Conservation (phyloP, 192 early-diverging fungal species). For the Spinellus fusiger region DNA sequence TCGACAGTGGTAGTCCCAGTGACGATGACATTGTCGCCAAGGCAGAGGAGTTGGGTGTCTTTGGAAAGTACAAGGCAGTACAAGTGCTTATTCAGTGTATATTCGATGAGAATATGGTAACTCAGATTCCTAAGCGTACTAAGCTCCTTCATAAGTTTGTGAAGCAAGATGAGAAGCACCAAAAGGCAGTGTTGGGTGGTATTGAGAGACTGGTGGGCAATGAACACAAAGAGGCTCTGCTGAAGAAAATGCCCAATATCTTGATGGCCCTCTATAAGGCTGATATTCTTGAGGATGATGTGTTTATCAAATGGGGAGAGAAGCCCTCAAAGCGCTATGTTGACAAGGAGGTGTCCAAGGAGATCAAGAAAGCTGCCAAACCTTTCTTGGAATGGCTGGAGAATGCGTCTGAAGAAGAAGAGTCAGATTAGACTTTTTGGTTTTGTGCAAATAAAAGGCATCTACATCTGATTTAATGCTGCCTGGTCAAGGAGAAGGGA, state of each 20-base stretch:
- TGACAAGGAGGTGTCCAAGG: conserved; percentile 70
- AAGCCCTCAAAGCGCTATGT: conserved; percentile 74
- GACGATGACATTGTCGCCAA: conserved; percentile 72
- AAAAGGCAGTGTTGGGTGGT: conserved; percentile 85
- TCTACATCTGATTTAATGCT: too few species aligned
- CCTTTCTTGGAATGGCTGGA: conserved; percentile 90
- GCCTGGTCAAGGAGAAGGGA: too few species aligned
- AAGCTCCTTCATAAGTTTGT: conserved; percentile 71
- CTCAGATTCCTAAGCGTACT: conserved; percentile 68
- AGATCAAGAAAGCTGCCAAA: conserved; percentile 76
- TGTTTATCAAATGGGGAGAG: conserved; percentile 84
- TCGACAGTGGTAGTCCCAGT: conserved; percentile 49
- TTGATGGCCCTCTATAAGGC: conserved; percentile 87
- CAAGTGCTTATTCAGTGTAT: conserved; percentile 80
- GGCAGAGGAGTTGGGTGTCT: conserved; percentile 70
- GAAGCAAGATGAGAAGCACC: conserved; percentile 67
- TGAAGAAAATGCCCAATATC: conserved; percentile 66
- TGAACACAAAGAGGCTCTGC: conserved; percentile 42
- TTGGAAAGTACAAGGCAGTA: conserved; percentile 71
- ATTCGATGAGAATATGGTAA: conserved; percentile 58
- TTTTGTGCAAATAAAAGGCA: too few species aligned
- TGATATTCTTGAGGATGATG: conserved; percentile 90
- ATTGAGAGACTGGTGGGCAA: conserved; percentile 78
- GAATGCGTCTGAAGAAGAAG: conserved; percentile 73
- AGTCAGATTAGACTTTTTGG: conserved; percentile 11